Conservation (phyloP, 768 basidiomycete species). For the Tricholoma saponaceum region DNA sequence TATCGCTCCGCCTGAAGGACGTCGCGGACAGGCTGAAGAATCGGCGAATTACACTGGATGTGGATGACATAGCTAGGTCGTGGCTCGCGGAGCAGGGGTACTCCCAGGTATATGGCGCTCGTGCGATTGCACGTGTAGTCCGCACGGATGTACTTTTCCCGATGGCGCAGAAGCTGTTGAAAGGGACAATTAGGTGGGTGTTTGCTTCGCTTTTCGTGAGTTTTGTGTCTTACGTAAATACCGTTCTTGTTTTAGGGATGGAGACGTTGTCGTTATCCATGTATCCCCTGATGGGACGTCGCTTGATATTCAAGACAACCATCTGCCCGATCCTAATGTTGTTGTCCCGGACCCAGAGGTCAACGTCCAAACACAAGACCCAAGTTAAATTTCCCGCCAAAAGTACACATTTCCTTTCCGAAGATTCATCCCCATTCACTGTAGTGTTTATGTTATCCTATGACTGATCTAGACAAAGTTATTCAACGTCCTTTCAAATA, state of each 20-base stretch:
- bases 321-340: constrained; percentile 42
- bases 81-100: constrained; percentile 80
- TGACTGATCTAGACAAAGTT: no score
- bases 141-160: constrained; percentile 79
- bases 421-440: background rate
- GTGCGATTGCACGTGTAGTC: constrained; percentile 85
- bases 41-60: constrained; percentile 67
- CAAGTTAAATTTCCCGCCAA: background rate
- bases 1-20: constrained; percentile 71
- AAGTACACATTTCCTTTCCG: background rate
- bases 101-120: constrained; percentile 81
- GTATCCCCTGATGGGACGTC: constrained; percentile 36
- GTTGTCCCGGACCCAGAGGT: constrained; percentile 8
- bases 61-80: constrained; percentile 53
- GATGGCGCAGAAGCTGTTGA: constrained; percentile 74
- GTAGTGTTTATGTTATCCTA: background rate
- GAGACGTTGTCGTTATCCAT: constrained; percentile 59
- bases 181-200: constrained; percentile 69
- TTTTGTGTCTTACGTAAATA: background rate
- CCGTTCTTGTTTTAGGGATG: constrained; percentile 40
- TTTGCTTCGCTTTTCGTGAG: background rate
- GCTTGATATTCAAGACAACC: constrained; percentile 62
- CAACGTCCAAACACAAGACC: background rate
- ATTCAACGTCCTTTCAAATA: no score
- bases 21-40: constrained; percentile 61